Evolutionary conservation across 2,329 filamentous ascomycete genomes (phyloP), one percentile per base, ranked within the genome.

Genomic region (Paecilomyces dactylethromorphus): DNA sequence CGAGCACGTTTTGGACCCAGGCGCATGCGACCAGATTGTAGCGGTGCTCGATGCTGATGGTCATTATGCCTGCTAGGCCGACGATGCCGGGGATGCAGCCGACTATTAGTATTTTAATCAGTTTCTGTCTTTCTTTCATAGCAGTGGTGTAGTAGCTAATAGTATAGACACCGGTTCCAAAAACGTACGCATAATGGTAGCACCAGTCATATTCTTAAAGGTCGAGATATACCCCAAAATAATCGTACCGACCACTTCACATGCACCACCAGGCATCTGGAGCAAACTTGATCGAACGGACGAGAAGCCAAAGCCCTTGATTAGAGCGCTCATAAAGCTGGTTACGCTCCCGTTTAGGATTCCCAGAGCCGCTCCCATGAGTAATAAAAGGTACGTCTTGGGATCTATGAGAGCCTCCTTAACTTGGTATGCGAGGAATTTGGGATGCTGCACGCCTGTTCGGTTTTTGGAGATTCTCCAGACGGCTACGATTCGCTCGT

Each of bases 41-140:
- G 56, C 76, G 77, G 54, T 82, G 73, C 3, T 76, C 66, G 2
- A 81, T 68, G 21, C 68, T 64, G 15, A 80, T 82, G 29, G 79
- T 76, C 1, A 79, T 71, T 59, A 84, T 81, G 3, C 81, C 81
- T 1, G 82, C 70, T 0, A 83, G 72, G 0, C 80, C 81, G 1
- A 70, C 79, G 11, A 83, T 71, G 11, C 78, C 77, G 1, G 76
- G 77, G 0, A 77, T 62, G 59, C 72, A 72, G 13, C 73, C 71
- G 1, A 76, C 61, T 13, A 77, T 58, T 50, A 73, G 21, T 72
- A 33, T 75, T 76, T 49, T 74, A 69, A 2, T 18, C 35, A 56
- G 26, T 29, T 29, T 29, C 26, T 29, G 26, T 29, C 26, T 29
- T 29, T 5, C 26, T 29, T 29, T 7, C 1, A 29, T 5, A 7